Evolutionary conservation across 768 basidiomycete genomes (phyloP), one percentile per base, ranked within the genome.

Genomic region (Naganishia kalamii): DNA sequence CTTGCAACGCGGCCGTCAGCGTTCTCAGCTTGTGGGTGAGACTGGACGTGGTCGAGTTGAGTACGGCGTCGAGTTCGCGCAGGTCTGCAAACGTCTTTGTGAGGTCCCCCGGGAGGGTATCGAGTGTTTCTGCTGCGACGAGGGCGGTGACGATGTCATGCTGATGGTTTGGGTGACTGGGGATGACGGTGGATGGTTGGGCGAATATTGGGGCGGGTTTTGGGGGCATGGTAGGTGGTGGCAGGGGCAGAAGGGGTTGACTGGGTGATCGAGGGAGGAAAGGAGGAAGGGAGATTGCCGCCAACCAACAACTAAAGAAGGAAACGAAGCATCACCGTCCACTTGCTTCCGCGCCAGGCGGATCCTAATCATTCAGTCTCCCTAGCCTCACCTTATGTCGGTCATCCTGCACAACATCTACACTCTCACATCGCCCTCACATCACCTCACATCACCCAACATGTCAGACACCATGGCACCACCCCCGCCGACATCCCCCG

Each of bases 1-100:
- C 37, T 57, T 57, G 37, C 12, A 57, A 15, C 4, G 54, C 23
- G 23, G 12, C 30, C 2, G 54, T 57, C 35, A 57, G 23, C 7
- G 35, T 23, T 27, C 23, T 57, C 21, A 57, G 35, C 13, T 57
- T 57, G 54, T 25, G 54, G 11, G 54, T 57, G n/a, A 57, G 23
- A 40, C 37, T 57, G 54, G 54, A 15, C 8, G 54, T 57, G 21
- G 54, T 57, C 11, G 54, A 57, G 50, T 75, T 75, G 6, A 99
- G 85, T 65, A 99, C 96, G 64, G 94, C 96, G 78, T 98, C 96
- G 80, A 99, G 89, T 80, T 99, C 96, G 69, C 92, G 89, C 61
- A 99, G 85, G 83, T 99, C 96, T 12, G 88, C 90, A 78, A 96
- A 90, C 79, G 86, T 87, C 78, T 90, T 87, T 13, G 94, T 94